Percentiles rank a stretch among this genome's conserved stretches.
Conservation (phyloP, 108 stramenopile species). For the Cyclotella kingstonii region DNA sequence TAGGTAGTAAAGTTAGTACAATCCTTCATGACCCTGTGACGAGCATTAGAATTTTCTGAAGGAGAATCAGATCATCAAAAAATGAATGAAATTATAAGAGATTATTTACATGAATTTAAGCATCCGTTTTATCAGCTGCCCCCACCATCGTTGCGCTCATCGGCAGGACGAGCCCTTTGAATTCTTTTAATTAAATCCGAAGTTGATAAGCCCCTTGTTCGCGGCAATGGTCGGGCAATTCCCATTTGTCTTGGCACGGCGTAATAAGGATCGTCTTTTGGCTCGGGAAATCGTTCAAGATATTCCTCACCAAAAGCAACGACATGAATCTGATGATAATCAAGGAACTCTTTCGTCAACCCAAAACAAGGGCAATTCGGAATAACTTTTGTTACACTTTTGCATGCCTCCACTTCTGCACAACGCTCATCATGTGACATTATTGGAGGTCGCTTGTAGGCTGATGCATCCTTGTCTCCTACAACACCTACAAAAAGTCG, state of each 20-base stretch:
- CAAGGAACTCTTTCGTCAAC: conserved; percentile 79
- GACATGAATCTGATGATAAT: conserved; percentile 88
- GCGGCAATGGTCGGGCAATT: conserved; percentile 75
- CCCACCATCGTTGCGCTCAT: conserved; percentile 51
- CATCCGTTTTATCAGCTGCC: conserved; percentile 16
- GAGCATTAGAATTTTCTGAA: too few species aligned
- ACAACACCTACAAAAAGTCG: conserved; percentile 89
- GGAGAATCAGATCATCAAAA: neutral
- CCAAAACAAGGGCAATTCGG: conserved; percentile 88
- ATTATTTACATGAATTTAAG: neutral
- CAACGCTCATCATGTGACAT: conserved; percentile 86
- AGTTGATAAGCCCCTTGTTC: conserved; percentile 76
- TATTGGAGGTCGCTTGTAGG: conserved; percentile 89
- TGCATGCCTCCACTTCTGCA: conserved; percentile 90
- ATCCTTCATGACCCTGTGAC: too few species aligned
- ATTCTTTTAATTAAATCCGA: conserved; percentile 84
- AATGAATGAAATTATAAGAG: neutral
- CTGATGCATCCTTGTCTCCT: conserved; percentile 80
- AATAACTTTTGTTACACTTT: conserved; percentile 90
- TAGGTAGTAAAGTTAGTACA: too few species aligned
- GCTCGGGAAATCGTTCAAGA: conserved; percentile 79
- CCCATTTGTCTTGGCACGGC: conserved; percentile 73
- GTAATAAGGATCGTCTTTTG: conserved; percentile 89
- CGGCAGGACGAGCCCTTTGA: conserved; percentile 65
- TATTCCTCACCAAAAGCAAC: conserved; percentile 90